These are phyloP conservation scores for Phyllosticta citrichinensis DNA, from an alignment of 2,329 filamentous ascomycete species.

Conservation along the genomic window DNA sequence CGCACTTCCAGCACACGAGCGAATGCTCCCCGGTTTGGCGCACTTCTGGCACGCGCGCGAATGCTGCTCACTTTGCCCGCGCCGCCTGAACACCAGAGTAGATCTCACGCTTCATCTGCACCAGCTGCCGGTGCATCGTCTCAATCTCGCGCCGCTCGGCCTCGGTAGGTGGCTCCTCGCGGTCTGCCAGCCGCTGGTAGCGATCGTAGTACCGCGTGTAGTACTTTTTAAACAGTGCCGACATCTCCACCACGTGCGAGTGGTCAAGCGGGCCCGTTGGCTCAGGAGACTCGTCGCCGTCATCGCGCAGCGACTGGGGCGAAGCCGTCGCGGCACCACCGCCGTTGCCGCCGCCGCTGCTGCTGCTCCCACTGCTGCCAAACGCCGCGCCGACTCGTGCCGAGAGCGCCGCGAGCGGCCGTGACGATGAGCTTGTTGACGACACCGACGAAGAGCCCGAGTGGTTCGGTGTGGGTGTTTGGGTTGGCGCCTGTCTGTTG, in stretches of 20 bases:
- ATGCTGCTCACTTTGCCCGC: background rate
- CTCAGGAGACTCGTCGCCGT: slow-evolving; percentile 26
- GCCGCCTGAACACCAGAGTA: slow-evolving; percentile 22
- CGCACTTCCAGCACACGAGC: no score
- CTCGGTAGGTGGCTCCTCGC: slow-evolving; percentile 38
- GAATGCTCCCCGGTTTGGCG: no score
- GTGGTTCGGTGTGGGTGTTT: slow-evolving; percentile 4
- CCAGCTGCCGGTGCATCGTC: slow-evolving; percentile 43
- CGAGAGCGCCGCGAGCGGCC: slow-evolving; percentile 14
- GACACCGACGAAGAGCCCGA: background rate
- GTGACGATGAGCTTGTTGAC: background rate
- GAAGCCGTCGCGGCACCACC: background rate
- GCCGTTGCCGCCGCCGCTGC: slow-evolving; percentile 3
- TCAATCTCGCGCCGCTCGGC: slow-evolving; percentile 44
- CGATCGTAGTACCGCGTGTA: slow-evolving; percentile 49
- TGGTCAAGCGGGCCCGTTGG: slow-evolving; percentile 17
- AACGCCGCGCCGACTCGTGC: slow-evolving; percentile 19
- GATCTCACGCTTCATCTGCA: slow-evolving; percentile 50
- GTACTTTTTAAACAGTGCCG: slow-evolving; percentile 45
- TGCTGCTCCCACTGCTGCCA: slow-evolving; percentile 17
- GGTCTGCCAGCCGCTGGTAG: slow-evolving; percentile 40
- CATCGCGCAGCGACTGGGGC: slow-evolving; percentile 16
- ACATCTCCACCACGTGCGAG: slow-evolving; percentile 35
- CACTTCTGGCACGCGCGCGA: no score
- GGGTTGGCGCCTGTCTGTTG: slow-evolving; percentile 1